phyloP scores from a whole-genome alignment of 345 rosid species.

The Eucalyptus marginata region DNA sequence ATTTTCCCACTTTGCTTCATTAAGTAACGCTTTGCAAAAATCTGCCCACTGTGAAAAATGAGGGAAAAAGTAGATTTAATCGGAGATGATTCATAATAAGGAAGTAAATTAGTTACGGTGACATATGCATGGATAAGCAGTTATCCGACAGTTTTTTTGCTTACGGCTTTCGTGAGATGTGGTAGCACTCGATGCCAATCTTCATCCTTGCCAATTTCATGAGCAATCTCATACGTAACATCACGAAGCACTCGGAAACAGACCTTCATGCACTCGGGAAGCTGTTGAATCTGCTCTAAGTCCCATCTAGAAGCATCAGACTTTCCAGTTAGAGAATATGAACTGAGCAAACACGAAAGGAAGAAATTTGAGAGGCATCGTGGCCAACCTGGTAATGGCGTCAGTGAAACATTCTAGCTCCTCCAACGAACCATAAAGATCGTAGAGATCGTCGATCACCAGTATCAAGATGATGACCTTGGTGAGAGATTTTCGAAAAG shows the following conservation, averaged over 20 bases:
- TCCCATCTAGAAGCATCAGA: constrained; percentile 21
- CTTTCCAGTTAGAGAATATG: background rate
- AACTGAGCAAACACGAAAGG: background rate
- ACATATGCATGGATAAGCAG: background rate
- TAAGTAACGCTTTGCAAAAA: constrained; percentile 26
- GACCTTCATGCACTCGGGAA: constrained; percentile 35
- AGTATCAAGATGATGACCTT: constrained; percentile 23
- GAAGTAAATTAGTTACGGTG: too few relatives aligned
- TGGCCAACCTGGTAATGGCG: constrained; percentile 20
- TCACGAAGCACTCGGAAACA: constrained; percentile 21
- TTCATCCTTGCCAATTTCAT: constrained; percentile 14
- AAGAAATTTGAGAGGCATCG: background rate
- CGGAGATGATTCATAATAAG: background rate
- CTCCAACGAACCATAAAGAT: constrained; percentile 34
- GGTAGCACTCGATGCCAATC: constrained; percentile 4
- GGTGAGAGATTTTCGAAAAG: constrained; percentile 28
- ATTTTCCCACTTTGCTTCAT: constrained; percentile 38
- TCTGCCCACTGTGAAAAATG: constrained; percentile 28
- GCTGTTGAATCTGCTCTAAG: background rate
- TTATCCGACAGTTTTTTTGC: background rate
- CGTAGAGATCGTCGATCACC: constrained; percentile 40
- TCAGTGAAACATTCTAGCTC: constrained; percentile 32
- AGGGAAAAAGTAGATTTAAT: background rate
- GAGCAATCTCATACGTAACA: constrained; percentile 13
- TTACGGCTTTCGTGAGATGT: constrained; percentile 27